Evolutionary conservation across 2,329 filamentous ascomycete species (phyloP), one percentile per base, ranked within the genome.

Genomic region (Beauveria rudraprayagi): DNA sequence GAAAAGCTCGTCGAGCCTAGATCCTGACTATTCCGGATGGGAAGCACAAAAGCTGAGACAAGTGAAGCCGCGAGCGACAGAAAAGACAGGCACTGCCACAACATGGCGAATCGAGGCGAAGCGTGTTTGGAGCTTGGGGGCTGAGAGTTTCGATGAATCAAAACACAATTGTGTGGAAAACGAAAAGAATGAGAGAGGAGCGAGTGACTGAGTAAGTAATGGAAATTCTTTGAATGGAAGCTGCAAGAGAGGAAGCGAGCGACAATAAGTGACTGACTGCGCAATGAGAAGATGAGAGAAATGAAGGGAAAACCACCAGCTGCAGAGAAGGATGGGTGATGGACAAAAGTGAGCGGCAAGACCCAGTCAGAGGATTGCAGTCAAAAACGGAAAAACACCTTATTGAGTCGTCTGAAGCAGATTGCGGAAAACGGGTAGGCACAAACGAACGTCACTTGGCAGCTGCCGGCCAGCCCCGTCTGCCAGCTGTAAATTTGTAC

Each of bases 1-100:
- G 71, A 71, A 57, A 75, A 75, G 19, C 50, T 60, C 7, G 40
- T 22, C 6, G 46, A 16, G 16, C 37, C 16, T 1, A 44, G 7
- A 14, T 43, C 50, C 26, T 50, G 30, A 11, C n/a, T 44, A 30
- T n/a, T 56, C 37, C 43, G 46, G 7, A 22, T 50, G 30, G 69
- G 65, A 8, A 62, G 48, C 19, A 30, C 64, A 26, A 64, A 24
- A n/a, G 66, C 62, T n/a, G 62, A 40, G 5, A 59, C 56, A 6
- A 68, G 37, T 54, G 61, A 47, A 52, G 55, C 56, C 11, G 67
- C 50, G 48, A 70, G 48, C 22, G 64, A 30, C 28, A 64, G 58
- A 28, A 46, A 51, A 41, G 22, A 57, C 22, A 52, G n/a, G 19
- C 34, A 6, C 37, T 57, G 53, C 54, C 53, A 57, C 53, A 57